These are phyloP conservation scores for Verticillium nubilum DNA, from an alignment of 2,329 filamentous ascomycete genomes.

Conservation along the genomic window DNA sequence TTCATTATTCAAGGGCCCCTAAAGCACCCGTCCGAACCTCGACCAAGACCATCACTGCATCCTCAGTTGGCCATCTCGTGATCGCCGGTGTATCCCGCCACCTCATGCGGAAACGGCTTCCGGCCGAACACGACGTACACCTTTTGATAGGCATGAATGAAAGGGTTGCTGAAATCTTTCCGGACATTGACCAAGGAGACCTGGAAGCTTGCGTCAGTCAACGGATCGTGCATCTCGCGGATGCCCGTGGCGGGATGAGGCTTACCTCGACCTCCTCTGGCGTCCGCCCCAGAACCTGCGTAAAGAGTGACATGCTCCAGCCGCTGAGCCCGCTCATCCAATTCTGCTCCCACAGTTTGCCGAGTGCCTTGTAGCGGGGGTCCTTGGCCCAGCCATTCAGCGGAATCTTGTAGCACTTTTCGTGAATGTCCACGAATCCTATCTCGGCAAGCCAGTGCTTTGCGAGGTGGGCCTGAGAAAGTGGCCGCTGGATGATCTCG, in stretches of 20 bases:
- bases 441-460: conserved; percentile 12
- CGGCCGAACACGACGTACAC: conserved; percentile 46
- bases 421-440: conserved; percentile 34
- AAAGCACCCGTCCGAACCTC: background rate
- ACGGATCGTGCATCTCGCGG: background rate
- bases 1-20: background rate
- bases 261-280: conserved; percentile 44
- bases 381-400: conserved; percentile 43
- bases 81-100: background rate
- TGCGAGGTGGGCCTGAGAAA: conserved; percentile 25
- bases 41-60: background rate
- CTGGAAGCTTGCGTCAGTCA: background rate
- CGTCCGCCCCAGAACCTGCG: conserved; percentile 32
- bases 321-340: conserved; percentile 37
- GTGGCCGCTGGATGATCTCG: conserved; percentile 22
- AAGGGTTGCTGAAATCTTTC: conserved; percentile 37
- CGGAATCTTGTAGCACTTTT: conserved; percentile 36
- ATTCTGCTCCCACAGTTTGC: conserved; percentile 34
- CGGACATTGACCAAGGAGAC: conserved; percentile 38
- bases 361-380: conserved; percentile 15
- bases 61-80: background rate
- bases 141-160: conserved; percentile 42
- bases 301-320: conserved; percentile 34
- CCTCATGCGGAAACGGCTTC: conserved; percentile 36
- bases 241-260: background rate